These are phyloP conservation scores for Gossypium schwendimanii DNA, from an alignment of 441 rosid genomes.

Conservation along the genomic window DNA sequence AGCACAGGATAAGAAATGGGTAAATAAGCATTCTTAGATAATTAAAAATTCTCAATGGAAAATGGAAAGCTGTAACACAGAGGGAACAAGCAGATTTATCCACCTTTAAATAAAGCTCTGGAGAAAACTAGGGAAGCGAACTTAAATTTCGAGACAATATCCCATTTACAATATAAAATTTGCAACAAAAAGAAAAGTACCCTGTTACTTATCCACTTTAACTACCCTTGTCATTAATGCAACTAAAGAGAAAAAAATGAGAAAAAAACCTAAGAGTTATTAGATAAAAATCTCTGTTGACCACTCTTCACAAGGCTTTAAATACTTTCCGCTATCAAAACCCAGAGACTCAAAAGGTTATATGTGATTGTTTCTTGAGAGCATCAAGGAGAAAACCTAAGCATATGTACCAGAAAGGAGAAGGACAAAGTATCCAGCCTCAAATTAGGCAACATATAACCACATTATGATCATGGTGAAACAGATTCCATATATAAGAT, in stretches of 20 bases:
- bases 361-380: neutral
- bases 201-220: neutral
- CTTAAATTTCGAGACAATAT: neutral
- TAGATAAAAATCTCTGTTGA: neutral
- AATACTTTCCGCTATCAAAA: neutral
- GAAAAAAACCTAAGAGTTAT: neutral
- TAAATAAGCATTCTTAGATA: neutral
- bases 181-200: constrained; percentile 4
- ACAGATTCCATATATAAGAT: neutral
- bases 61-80: neutral
- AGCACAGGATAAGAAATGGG: constrained; percentile 9
- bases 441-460: no score
- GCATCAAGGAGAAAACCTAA: neutral
- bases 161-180: neutral
- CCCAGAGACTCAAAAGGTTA: neutral
- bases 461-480: neutral
- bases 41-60: neutral
- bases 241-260: neutral
- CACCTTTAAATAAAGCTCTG: neutral
- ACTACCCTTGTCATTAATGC: neutral
- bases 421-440: neutral
- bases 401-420: neutral
- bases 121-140: neutral
- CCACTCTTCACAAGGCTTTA: neutral
- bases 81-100: neutral